These are phyloP conservation scores for Cnidoscolus chayamansa DNA, from an alignment of 441 rosid species.

Conservation along the genomic window DNA sequence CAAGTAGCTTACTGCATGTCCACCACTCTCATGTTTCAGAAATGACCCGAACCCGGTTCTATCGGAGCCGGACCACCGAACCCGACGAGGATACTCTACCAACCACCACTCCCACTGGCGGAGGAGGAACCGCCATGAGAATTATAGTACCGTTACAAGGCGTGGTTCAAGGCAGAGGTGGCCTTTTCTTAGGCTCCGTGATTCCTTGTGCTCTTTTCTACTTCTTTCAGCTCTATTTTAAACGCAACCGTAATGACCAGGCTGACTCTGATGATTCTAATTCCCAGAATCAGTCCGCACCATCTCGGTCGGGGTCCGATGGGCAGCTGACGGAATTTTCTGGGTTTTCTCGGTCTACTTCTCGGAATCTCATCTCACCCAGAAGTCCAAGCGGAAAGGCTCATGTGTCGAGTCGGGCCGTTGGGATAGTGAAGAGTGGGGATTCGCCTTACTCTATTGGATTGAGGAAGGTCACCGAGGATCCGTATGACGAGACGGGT, in stretches of 20 bases:
- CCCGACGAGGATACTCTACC: constrained; percentile 28
- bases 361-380: constrained; percentile 41
- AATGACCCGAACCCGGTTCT: constrained; percentile 57
- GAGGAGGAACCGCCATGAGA: constrained; percentile 79
- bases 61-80: constrained; percentile 39
- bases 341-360: constrained; percentile 45
- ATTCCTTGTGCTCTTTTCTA: constrained; percentile 88
- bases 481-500: constrained; percentile 50
- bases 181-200: constrained; percentile 73
- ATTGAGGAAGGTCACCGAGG: constrained; percentile 44
- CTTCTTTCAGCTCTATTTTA: constrained; percentile 78
- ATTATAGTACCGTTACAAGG: constrained; percentile 90
- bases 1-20: background rate
- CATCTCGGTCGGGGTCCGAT: constrained; percentile 36
- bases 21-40: constrained; percentile 26
- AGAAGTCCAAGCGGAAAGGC: constrained; percentile 53
- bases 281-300: constrained; percentile 29
- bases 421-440: constrained; percentile 45
- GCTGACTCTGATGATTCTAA: constrained; percentile 24
- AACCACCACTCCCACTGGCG: constrained; percentile 22
- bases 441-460: constrained; percentile 63
- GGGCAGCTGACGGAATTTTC: constrained; percentile 50
- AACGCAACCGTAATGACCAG: constrained; percentile 45
- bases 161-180: constrained; percentile 81
- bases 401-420: constrained; percentile 58